phyloP scores from a whole-genome alignment of 202 grass and related monocot species.

The Panicum virgatum region DNA sequence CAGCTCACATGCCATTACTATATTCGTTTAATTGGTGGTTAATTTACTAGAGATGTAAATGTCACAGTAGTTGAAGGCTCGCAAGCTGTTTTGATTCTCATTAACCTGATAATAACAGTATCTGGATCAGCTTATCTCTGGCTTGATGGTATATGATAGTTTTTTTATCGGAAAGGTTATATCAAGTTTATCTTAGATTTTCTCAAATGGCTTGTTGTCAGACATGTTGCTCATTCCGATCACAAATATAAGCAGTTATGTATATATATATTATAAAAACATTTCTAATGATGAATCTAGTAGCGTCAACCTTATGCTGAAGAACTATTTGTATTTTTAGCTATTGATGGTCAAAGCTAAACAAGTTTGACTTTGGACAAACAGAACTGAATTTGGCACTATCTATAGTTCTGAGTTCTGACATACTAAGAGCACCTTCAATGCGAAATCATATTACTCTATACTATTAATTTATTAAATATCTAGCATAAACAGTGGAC shows the following conservation, averaged over 20 bases:
- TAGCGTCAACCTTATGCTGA: background rate
- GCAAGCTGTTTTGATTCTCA: slow-evolving; percentile 2
- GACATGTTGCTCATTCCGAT: background rate
- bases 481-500: background rate
- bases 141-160: background rate
- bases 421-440: too few relatives aligned
- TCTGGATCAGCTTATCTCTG: background rate
- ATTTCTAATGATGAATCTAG: background rate
- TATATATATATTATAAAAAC: background rate
- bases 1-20: background rate
- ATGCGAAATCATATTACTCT: too few relatives aligned
- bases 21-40: background rate
- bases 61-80: background rate
- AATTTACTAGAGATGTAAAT: too few relatives aligned
- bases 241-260: background rate
- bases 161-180: slow-evolving; percentile 1
- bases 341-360: background rate
- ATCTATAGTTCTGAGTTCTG: too few relatives aligned
- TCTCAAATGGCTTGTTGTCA: background rate
- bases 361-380: background rate
- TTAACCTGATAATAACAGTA: background rate
- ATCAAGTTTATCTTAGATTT: slow-evolving; percentile 19
- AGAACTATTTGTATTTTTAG: background rate
- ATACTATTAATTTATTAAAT: too few relatives aligned
- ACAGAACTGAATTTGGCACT: too few relatives aligned